These are phyloP conservation scores for Mikania micrantha DNA, from an alignment of 129 eudicot species.

Conservation along the genomic window DNA sequence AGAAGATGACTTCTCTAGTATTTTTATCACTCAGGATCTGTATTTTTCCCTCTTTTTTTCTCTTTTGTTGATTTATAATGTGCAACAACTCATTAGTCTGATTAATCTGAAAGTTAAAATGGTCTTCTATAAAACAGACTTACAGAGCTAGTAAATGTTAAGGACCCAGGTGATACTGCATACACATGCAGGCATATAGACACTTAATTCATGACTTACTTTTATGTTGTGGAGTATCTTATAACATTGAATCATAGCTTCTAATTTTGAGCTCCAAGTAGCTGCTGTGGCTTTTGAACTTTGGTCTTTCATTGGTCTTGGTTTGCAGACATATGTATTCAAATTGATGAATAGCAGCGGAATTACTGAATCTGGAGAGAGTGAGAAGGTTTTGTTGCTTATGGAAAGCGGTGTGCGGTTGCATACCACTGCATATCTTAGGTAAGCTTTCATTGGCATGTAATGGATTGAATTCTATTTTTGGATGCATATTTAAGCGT, in stretches of 20 bases:
- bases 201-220: not conserved
- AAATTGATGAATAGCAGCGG: conserved; percentile 99
- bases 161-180: not conserved
- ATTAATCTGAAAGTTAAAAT: too few species aligned
- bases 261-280: conserved; percentile 6
- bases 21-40: too few species aligned
- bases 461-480: not conserved
- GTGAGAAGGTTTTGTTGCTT: conserved; percentile 91
- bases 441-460: conserved; percentile 34
- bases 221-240: not conserved
- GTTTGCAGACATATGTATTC: conserved; percentile 82
- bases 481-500: not conserved
- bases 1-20: too few species aligned
- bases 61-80: too few species aligned
- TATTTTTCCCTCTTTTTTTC: too few species aligned
- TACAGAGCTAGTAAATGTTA: not conserved
- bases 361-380: conserved; percentile 94
- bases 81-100: too few species aligned
- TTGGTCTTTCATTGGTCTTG: not conserved
- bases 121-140: too few species aligned
- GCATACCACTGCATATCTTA: conserved; percentile 83
- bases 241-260: not conserved
- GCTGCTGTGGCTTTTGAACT: conserved; percentile 1
- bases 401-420: conserved; percentile 97
- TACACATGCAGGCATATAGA: not conserved